Evolutionary conservation across 805 yeast species (phyloP).

Genomic region (Ogataea salicorniae): DNA sequence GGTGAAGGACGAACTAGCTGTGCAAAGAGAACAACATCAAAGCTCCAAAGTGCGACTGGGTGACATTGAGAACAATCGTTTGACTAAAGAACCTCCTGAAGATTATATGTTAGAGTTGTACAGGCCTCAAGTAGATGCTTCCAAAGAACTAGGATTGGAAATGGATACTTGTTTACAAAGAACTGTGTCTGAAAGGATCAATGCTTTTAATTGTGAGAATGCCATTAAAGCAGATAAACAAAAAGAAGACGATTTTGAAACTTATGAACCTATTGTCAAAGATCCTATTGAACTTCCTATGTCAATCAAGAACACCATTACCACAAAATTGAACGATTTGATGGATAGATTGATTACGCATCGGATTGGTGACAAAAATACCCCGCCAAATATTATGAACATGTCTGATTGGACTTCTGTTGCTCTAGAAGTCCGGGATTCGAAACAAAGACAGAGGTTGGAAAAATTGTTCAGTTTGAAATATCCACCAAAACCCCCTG

Average conservation of each 20-base stretch:
- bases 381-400: background rate
- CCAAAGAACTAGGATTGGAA: slow-evolving; percentile 14
- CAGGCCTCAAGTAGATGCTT: slow-evolving; percentile 9
- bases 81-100: slow-evolving; percentile 7
- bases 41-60: background rate
- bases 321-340: slow-evolving; percentile 14
- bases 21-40: background rate
- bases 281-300: slow-evolving; percentile 19
- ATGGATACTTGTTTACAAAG: slow-evolving; percentile 18
- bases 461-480: slow-evolving; percentile 11
- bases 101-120: slow-evolving; percentile 9
- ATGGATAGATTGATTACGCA: slow-evolving; percentile 15
- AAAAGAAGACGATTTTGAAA: background rate
- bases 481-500: slow-evolving; percentile 1
- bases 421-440: background rate
- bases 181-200: slow-evolving; percentile 9
- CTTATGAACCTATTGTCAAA: slow-evolving; percentile 19
- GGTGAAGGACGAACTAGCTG: background rate
- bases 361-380: background rate
- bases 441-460: background rate
- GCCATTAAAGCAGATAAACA: slow-evolving; percentile 3
- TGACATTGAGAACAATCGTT: background rate
- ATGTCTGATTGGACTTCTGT: background rate
- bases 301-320: slow-evolving; percentile 8
- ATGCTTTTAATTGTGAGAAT: background rate